Evolutionary conservation across 1,139 yeast species (phyloP).

Genomic region (Blastobotrys raffinosifermentans): DNA sequence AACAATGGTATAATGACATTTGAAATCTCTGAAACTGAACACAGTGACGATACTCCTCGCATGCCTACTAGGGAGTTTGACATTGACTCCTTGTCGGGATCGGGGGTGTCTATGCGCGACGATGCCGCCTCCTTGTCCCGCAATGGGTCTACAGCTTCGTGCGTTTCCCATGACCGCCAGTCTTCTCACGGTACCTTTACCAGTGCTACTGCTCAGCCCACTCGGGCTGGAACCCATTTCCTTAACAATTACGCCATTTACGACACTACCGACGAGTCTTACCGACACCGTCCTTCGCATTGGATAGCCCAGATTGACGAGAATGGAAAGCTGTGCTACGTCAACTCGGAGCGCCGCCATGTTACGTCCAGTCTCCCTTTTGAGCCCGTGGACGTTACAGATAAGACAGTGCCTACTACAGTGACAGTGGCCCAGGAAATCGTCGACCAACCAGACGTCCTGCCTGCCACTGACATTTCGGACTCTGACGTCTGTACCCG

Average conservation of each 20-base stretch:
- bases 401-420: conserved; percentile 7
- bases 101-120: background rate
- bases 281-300: conserved; percentile 17
- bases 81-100: background rate
- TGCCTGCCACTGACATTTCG: background rate
- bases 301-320: conserved; percentile 30
- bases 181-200: no score
- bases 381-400: conserved; percentile 11
- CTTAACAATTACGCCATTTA: conserved; percentile 17
- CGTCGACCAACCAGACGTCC: conserved; percentile 1
- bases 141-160: background rate
- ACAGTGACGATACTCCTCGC: background rate
- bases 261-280: conserved; percentile 14
- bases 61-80: background rate
- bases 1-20: conserved; percentile 11
- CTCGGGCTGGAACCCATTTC: no score
- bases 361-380: conserved; percentile 24
- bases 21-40: conserved; percentile 5
- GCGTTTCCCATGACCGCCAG: background rate
- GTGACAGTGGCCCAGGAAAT: conserved; percentile 7
- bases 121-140: background rate
- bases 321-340: conserved; percentile 25
- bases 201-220: no score
- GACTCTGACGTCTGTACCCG: background rate
- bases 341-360: conserved; percentile 22